Evolutionary conservation across 768 basidiomycete species (phyloP).

Genomic region (Serendipita sp.): DNA sequence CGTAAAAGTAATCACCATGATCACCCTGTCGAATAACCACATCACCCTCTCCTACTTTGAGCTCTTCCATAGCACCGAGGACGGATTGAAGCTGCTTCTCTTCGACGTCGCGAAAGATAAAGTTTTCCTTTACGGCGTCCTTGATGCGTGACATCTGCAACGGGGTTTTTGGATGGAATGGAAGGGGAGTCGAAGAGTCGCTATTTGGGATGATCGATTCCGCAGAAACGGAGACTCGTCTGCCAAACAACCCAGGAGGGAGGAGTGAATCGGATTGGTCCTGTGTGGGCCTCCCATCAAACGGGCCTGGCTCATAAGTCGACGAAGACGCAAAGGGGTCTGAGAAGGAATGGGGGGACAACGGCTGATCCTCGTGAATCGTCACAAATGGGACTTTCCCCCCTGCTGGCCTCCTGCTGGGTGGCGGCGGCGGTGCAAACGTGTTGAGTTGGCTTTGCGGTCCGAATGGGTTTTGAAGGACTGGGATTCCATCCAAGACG

Average conservation of each 20-base stretch:
- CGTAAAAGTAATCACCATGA: conserved; percentile 94
- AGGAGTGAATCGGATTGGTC: conserved; percentile 15
- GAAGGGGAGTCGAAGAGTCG: conserved; percentile 47
- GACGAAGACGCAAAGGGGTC: background rate
- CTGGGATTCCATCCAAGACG: background rate
- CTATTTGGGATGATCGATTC: conserved; percentile 85
- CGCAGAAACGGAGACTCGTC: conserved; percentile 88
- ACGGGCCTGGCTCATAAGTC: background rate
- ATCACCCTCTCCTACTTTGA: conserved; percentile 49
- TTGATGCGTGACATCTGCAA: conserved; percentile 83
- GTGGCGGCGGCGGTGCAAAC: background rate
- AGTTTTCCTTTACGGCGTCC: conserved; percentile 71
- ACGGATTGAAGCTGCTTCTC: conserved; percentile 92
- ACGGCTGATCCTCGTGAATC: background rate
- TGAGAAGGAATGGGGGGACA: background rate
- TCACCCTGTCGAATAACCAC: conserved; percentile 97
- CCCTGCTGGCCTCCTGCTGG: background rate
- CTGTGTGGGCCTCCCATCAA: background rate
- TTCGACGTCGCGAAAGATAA: conserved; percentile 91
- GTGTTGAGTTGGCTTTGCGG: background rate
- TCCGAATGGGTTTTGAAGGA: background rate
- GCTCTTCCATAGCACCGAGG: conserved; percentile 90
- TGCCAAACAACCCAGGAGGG: conserved; percentile 56
- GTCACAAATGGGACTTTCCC: background rate
- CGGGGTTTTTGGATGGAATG: conserved; percentile 59